Base-by-base conservation (phyloP, 768 basidiomycete genomes). In the Collybia mongolica region DNA sequence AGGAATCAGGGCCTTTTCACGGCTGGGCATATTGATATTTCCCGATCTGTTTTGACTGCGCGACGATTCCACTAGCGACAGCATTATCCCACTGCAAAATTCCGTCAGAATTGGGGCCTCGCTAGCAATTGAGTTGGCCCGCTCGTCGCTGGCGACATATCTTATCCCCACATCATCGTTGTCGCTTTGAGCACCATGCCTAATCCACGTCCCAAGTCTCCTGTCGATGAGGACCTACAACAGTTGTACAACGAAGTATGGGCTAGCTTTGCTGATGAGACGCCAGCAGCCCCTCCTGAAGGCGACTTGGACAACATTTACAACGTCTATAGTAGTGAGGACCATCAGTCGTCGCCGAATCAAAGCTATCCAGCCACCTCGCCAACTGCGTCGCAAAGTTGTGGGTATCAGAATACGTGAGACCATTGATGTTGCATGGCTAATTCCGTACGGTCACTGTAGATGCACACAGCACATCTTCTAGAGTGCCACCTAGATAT, bases 211-310 rank as follows among this genome's bases (percentile, higher is more conserved):
- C 65, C 70, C 35, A 54, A 54, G 39, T 69, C 73, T 43, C 80
- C 84, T 3, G 79, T 79, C 35, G 88, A 89, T 54, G 82, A 83
- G 58, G 87, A 89, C 60, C 75, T 90, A 4, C 84, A 88, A 57
- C 75, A 77, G 49, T 77, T 90, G 39, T 90, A 89, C 65, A 80
- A 88, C 54, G 84, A 88, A 64, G 87, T 90, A 18, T 84, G 84
- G 72, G 80, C 80, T 39, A 80, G 79, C 23, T 90, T 87, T 58
- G 67, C 74, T 24, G 82, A 86, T 6, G 75, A 75, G 22, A 51
- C 48, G 6, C 53, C 63, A 26, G 41, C 54, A 39, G 32, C 55
- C 38, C 52, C 68, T 28, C 61, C 64, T 32, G 71, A 73, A 41
- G 61, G 59, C 24, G 65, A 73, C 54, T 49, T 69, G 38, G 69